A percentile compares a stretch with the other conserved stretches of the same genome.
Conservation (phyloP, 208 protist species). For the Trypanosomatidae sp. region DNA sequence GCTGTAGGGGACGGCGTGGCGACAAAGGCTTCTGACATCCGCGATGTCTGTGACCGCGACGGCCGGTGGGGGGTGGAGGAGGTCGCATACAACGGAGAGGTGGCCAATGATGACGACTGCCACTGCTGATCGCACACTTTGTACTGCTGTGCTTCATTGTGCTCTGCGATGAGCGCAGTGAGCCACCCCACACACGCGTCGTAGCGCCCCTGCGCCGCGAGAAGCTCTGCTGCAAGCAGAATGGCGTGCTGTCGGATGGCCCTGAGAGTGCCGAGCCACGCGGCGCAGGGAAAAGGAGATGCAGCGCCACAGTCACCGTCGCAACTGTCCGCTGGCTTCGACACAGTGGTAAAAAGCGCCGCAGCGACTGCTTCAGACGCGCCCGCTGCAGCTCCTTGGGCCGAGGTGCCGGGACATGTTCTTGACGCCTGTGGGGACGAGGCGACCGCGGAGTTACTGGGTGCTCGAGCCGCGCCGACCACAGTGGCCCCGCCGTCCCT, state of each 20-base stretch:
- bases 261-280: conserved; percentile 8
- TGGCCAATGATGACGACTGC: no score
- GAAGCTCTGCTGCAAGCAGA: conserved; percentile 17
- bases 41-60: background rate
- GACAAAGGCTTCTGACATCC: background rate
- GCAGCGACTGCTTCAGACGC: conserved; percentile 3
- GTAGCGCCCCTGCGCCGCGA: conserved; percentile 28
- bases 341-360: background rate
- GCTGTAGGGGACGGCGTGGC: background rate
- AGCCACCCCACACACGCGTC: conserved; percentile 16
- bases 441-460: background rate
- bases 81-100: background rate
- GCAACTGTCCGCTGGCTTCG: background rate
- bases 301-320: background rate
- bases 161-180: conserved; percentile 13
- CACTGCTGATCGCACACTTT: background rate
- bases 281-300: background rate
- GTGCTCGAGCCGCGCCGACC: background rate
- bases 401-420: background rate
- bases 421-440: conserved; percentile 1
- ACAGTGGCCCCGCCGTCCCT: background rate
- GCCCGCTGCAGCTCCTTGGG: background rate
- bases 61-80: background rate
- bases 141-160: conserved; percentile 13
- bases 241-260: conserved; percentile 25